Percentiles rank a stretch among this genome's conserved stretches.
Conservation (phyloP, 2,329 filamentous ascomycete genomes). For the Macrophomina pseudophaseolina region DNA sequence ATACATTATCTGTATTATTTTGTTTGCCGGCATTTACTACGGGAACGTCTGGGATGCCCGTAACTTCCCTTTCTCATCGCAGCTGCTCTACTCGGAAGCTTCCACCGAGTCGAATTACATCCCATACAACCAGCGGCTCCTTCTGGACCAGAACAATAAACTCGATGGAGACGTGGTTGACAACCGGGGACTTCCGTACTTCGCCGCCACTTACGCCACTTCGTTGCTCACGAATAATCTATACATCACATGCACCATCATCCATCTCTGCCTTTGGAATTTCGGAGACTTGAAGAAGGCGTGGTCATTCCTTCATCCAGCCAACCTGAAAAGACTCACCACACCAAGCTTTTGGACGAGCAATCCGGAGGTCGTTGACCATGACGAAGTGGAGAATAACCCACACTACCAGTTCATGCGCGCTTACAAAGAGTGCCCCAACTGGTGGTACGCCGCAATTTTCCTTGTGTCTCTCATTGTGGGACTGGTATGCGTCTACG, state of each 20-base stretch:
- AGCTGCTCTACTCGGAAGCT: conserved; percentile 28
- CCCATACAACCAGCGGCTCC: conserved; percentile 25
- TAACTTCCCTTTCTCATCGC: conserved; percentile 36
- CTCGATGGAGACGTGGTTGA: conserved; percentile 45
- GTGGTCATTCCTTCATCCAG: conserved; percentile 38
- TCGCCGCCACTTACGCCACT: conserved; percentile 38
- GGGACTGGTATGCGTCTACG: conserved; percentile 36
- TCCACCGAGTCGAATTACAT: conserved; percentile 35
- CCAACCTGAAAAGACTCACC: conserved; percentile 39
- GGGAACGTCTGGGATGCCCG: conserved; percentile 49
- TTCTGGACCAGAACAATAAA: conserved; percentile 37
- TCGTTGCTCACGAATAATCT: conserved; percentile 26
- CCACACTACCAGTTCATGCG: conserved; percentile 42
- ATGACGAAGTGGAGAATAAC: conserved; percentile 31
- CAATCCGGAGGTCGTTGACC: conserved; percentile 32
- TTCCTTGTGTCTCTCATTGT: conserved; percentile 32
- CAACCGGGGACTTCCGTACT: conserved; percentile 47
- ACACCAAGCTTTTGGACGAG: conserved; percentile 38
- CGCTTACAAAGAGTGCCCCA: conserved; percentile 36
- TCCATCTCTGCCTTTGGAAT: conserved; percentile 45
- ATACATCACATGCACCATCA: conserved; percentile 50
- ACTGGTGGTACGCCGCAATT: conserved; percentile 37
- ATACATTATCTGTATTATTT: conserved; percentile 42
- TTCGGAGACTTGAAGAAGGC: conserved; percentile 45
- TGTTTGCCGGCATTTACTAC: conserved; percentile 51